Base-by-base conservation (phyloP, 305 asterid genomes). In the Rubia peregrina region DNA sequence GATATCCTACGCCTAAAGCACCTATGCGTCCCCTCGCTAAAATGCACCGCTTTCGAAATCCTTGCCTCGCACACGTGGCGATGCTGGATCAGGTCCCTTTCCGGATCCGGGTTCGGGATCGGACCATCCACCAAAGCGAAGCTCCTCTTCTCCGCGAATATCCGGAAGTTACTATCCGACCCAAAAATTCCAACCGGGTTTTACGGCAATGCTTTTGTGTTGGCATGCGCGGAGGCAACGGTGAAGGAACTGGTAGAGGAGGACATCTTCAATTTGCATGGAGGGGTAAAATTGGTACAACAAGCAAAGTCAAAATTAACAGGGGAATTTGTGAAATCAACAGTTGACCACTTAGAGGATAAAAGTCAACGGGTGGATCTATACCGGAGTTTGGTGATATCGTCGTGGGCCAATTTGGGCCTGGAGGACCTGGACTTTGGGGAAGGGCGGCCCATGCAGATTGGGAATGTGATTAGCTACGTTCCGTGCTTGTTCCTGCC, bases 31-130 rank as follows among this genome's bases (percentile, higher is more conserved):
- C 90, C 94, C 70, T 81, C 87, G 2, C 74, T 84, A 64, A 85
- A 85, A 82, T 88, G 95, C 83, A 84, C 98, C 73, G 71, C 82
- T 69, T 92, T 92, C 9, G 98, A 92, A 69, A 87, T 77, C 10
- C 73, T 92, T 0, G 96, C 98, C 0, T 70, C 88, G 9, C 96
- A 90, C 73, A 88, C 96, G 17, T 92, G 98, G 96, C 90, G 88
- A 0, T 83, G 91, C 26, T 92, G 98, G 98, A 89, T 84, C 2
- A 83, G 74, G 64, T 80, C 96, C 0, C 79, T 51, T 51, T 51
- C 59, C 59, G 59, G 57, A 1, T 51, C 53, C 0, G 53, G 10
- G 3, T 51, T 90, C 0, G 85, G 82, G 26, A 75, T 88, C 24
- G 73, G 84, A 0, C 81, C 81, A 7, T 80, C 87, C 0, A 1